A percentile compares a stretch with the other conserved stretches of the same genome.
Evolutionary conservation across 1,139 yeast genomes (phyloP).

Genomic region (Blastobotrys proliferans): DNA sequence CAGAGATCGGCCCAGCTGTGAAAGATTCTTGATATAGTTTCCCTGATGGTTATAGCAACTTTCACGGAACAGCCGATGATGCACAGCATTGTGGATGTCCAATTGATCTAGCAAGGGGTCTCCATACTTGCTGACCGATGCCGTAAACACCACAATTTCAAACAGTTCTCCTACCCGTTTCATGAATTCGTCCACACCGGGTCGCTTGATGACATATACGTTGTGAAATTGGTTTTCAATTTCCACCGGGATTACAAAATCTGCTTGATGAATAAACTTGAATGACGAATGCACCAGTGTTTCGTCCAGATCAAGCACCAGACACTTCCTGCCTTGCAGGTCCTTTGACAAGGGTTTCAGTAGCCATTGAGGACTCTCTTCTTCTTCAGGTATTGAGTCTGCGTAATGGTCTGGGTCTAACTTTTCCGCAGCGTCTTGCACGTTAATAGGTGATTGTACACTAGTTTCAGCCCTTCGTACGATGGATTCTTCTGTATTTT

Average conservation of each 20-base stretch:
- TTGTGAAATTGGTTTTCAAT: slow-evolving; percentile 89
- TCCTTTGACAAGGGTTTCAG: slow-evolving; percentile 50
- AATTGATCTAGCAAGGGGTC: slow-evolving; percentile 89
- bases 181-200: slow-evolving; percentile 95
- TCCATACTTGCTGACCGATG: slow-evolving; percentile 91
- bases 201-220: slow-evolving; percentile 93
- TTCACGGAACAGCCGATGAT: slow-evolving; percentile 90
- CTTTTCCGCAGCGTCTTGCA: slow-evolving; percentile 2
- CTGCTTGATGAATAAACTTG: slow-evolving; percentile 87
- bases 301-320: slow-evolving; percentile 90
- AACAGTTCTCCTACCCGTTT: slow-evolving; percentile 75
- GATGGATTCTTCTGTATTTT: slow-evolving; percentile 14
- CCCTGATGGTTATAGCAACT: slow-evolving; percentile 80
- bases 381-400: slow-evolving; percentile 1
- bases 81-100: slow-evolving; percentile 68
- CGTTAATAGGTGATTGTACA: slow-evolving; percentile 8
- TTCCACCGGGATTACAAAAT: slow-evolving; percentile 88
- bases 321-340: slow-evolving; percentile 65
- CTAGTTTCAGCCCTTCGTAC: slow-evolving; percentile 8
- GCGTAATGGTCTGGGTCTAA: not conserved
- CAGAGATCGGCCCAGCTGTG: slow-evolving; percentile 91
- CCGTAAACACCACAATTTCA: slow-evolving; percentile 96
- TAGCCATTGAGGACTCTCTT: slow-evolving; percentile 39
- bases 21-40: slow-evolving; percentile 86
- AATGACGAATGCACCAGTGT: slow-evolving; percentile 95